phyloP scores from a whole-genome alignment of 805 yeast species.

The Alloascoidea africana region DNA sequence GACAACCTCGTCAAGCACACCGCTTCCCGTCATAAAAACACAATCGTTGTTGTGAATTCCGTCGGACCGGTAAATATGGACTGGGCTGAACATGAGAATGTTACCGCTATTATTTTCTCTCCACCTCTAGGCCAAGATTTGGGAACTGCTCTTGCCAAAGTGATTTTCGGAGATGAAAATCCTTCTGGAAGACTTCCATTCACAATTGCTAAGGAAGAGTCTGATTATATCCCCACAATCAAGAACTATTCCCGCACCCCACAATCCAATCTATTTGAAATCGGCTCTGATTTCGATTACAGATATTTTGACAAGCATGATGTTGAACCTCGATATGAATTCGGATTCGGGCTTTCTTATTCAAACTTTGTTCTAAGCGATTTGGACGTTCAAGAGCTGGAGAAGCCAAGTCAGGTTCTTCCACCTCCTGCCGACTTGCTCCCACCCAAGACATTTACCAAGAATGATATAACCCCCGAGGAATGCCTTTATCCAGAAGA shows the following conservation, averaged over 20 bases:
- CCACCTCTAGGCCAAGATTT: conserved; percentile 42
- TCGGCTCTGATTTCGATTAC: conserved; percentile 34
- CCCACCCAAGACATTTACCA: conserved; percentile 24
- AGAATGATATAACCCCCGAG: conserved; percentile 17
- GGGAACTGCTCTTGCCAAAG: conserved; percentile 43
- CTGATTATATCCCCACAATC: conserved; percentile 31
- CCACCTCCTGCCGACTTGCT: conserved; percentile 29
- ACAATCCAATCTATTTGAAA: conserved; percentile 16
- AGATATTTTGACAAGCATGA: conserved; percentile 40
- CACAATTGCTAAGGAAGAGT: conserved; percentile 38
- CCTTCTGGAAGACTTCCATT: conserved; percentile 54
- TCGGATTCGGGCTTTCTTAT: conserved; percentile 48
- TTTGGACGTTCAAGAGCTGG: conserved; percentile 25
- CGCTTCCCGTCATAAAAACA: conserved; percentile 33
- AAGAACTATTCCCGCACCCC: conserved; percentile 17
- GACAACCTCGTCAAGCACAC: conserved; percentile 35
- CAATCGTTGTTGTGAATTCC: conserved; percentile 42
- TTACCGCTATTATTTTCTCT: conserved; percentile 39
- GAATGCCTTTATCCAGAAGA: conserved; percentile 39
- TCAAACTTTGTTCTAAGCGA: conserved; percentile 23
- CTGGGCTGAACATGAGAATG: conserved; percentile 39
- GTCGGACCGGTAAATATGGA: conserved; percentile 51
- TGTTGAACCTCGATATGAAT: conserved; percentile 41
- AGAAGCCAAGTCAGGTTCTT: conserved; percentile 28
- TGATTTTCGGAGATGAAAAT: conserved; percentile 42